phyloP scores from a whole-genome alignment of 1,139 yeast genomes.

The Scheffersomyces insectosa region DNA sequence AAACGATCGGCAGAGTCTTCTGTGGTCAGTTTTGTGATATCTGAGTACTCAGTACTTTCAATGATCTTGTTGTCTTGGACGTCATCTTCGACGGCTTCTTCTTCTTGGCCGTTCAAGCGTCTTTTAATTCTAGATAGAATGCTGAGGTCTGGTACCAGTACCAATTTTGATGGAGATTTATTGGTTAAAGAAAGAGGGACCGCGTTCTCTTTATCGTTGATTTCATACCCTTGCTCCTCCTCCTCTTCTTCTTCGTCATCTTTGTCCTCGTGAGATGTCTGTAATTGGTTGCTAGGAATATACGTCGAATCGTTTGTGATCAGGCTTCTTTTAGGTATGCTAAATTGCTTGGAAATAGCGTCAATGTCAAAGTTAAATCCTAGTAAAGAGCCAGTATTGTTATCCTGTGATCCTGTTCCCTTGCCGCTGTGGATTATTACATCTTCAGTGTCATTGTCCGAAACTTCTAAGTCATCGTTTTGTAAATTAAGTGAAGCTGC shows the following conservation, averaged over 20 bases:
- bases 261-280: background rate
- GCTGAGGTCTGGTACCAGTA: slow-evolving; percentile 6
- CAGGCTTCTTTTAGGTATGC: background rate
- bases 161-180: too few species aligned
- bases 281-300: background rate
- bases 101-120: slow-evolving; percentile 13
- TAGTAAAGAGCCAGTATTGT: slow-evolving; percentile 3
- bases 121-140: slow-evolving; percentile 19
- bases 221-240: background rate
- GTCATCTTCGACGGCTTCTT: slow-evolving; percentile 2
- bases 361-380: slow-evolving; percentile 15
- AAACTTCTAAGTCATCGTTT: background rate
- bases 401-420: slow-evolving; percentile 8
- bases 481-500: too few species aligned
- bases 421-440: slow-evolving; percentile 5
- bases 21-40: too few species aligned
- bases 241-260: background rate
- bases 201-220: background rate
- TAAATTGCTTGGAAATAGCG: slow-evolving; percentile 9
- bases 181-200: too few species aligned
- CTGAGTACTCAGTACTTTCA: background rate
- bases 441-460: background rate
- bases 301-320: too few species aligned
- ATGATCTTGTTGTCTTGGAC: slow-evolving; percentile 4
- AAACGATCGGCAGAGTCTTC: too few species aligned